These are phyloP conservation scores for Aspergillus bertholletiae DNA, from an alignment of 495 filamentous ascomycete genomes.

Conservation along the genomic window DNA sequence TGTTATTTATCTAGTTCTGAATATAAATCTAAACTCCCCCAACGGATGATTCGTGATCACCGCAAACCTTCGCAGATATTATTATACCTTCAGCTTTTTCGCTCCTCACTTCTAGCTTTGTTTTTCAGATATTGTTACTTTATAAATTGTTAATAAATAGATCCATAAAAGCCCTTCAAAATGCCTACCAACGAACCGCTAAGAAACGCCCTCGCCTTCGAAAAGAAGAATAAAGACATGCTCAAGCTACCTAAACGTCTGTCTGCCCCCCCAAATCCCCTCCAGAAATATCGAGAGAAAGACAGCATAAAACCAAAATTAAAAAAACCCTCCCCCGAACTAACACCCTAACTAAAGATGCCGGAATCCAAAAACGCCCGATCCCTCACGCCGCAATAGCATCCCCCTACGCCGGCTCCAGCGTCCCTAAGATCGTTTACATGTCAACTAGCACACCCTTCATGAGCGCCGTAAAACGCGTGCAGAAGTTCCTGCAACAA, in stretches of 20 bases:
- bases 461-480: conserved; percentile 77
- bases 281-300: conserved; percentile 1
- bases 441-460: conserved; percentile 72
- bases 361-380: conserved; percentile 61
- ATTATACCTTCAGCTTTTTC: too few relatives aligned
- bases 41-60: too few relatives aligned
- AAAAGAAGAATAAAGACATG: conserved; percentile 38
- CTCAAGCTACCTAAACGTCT: conserved; percentile 37
- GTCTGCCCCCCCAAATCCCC: conserved; percentile 3
- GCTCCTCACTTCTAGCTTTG: too few relatives aligned
- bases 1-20: too few relatives aligned
- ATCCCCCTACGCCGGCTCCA: conserved; percentile 49
- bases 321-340: too few relatives aligned
- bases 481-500: conserved; percentile 64
- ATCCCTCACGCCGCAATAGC: conserved; percentile 66
- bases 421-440: conserved; percentile 67
- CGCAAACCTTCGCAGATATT: too few relatives aligned
- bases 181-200: neutral
- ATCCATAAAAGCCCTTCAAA: neutral
- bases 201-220: conserved; percentile 27
- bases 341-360: conserved; percentile 22
- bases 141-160: too few relatives aligned
- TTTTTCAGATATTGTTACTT: too few relatives aligned
- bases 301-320: neutral
- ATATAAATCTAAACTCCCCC: too few relatives aligned